Conservation (phyloP, 1,284 basidiomycete genomes). For the Austroboletus rostrupii region DNA sequence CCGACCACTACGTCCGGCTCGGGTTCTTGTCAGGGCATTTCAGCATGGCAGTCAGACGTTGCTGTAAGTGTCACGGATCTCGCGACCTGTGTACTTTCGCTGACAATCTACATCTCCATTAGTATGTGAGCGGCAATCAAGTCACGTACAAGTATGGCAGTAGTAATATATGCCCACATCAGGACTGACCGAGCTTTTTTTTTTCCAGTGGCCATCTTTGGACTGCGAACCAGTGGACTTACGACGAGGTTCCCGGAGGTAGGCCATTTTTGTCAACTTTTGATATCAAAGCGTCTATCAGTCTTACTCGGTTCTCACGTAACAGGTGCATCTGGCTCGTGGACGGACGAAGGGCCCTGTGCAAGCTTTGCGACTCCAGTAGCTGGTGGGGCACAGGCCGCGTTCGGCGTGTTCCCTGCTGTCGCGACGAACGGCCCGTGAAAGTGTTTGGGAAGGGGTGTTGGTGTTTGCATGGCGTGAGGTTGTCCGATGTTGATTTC, state of each 20-base stretch:
- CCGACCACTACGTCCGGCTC: conserved; percentile 10
- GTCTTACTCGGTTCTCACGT: neutral
- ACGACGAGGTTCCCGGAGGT: conserved; percentile 21
- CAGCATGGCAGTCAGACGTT: conserved; percentile 42
- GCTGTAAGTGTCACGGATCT: conserved; percentile 35
- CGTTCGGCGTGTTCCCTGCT: conserved; percentile 6
- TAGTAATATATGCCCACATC: neutral
- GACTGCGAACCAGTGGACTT: conserved; percentile 20
- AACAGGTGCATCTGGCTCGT: conserved; percentile 15
- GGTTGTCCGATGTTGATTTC: no score
- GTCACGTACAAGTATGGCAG: conserved; percentile 19
- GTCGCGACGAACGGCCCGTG: neutral
- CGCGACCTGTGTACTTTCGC: neutral
- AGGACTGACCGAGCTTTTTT: neutral
- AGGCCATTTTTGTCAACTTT: neutral
- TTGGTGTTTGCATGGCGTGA: no score
- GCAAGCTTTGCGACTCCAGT: conserved; percentile 5
- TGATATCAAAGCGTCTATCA: neutral
- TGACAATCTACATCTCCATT: neutral
- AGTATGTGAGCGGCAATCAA: conserved; percentile 21
- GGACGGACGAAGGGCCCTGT: conserved; percentile 18
- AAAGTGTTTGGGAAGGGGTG: neutral
- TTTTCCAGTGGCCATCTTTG: conserved; percentile 21
- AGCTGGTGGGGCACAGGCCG: conserved; percentile 3
- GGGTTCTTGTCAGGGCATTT: conserved; percentile 43